Percentiles rank a stretch among this genome's conserved stretches.
phyloP scores from a whole-genome alignment of 805 yeast genomes.

The Saccharomycopsis synnaedendra region DNA sequence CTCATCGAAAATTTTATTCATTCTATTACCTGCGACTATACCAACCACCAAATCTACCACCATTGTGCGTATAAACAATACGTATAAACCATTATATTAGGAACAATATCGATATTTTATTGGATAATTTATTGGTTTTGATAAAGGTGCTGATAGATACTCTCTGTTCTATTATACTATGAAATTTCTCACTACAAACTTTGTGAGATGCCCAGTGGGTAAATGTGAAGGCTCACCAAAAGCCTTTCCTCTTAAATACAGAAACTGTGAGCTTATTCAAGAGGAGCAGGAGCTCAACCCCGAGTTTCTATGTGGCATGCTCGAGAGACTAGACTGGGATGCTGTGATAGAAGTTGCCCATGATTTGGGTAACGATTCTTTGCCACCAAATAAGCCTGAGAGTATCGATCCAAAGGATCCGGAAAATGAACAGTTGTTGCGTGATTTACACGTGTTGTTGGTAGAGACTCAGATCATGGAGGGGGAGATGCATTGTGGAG shows the following conservation, averaged over 20 bases:
- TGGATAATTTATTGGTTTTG: too few species aligned
- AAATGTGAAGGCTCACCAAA: conserved; percentile 62
- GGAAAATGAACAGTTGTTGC: conserved; percentile 39
- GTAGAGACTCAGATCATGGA: conserved; percentile 79
- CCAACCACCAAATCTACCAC: too few species aligned
- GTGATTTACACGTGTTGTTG: conserved; percentile 66
- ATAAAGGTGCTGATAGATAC: too few species aligned
- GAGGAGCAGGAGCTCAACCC: conserved; percentile 77
- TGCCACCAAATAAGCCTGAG: conserved; percentile 54
- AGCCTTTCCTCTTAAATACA: conserved; percentile 71
- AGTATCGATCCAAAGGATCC: conserved; percentile 34
- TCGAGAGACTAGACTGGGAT: conserved; percentile 80
- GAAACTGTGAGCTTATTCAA: conserved; percentile 56
- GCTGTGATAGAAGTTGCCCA: conserved; percentile 70
- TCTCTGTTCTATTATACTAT: conserved; percentile 25
- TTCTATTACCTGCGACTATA: too few species aligned
- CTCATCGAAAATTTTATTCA: too few species aligned
- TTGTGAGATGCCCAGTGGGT: conserved; percentile 86
- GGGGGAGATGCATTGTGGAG: conserved; percentile 81
- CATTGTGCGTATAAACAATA: too few species aligned
- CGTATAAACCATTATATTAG: too few species aligned
- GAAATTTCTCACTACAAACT: conserved; percentile 94
- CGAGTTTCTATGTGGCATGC: conserved; percentile 62
- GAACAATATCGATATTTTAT: too few species aligned
- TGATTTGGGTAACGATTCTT: conserved; percentile 55